Base-by-base conservation (phyloP, 2,329 filamentous ascomycete genomes). In the Colletotrichum cereale region DNA sequence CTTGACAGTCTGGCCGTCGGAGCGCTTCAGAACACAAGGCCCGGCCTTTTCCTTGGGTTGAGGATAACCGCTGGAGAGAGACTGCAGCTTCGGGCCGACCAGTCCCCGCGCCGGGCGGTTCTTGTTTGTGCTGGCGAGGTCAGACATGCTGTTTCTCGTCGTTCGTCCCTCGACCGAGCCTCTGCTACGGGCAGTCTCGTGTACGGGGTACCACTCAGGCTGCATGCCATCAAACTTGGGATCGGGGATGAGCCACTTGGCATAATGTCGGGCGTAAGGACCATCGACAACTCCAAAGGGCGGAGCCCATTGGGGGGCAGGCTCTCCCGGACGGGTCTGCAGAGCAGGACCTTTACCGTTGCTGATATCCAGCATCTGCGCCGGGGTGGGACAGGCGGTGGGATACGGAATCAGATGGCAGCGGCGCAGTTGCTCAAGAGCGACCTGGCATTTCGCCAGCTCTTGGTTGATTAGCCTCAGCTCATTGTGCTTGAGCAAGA, bases 391-490 rank as follows among this genome's bases (percentile, higher is more conserved):
- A 73, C 89, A 87, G 74, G 89, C 89, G 74, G 91, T 89, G 40
- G 96, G 95, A 80, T 95, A 98, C 5, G 96, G 96, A 76, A 97
- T 96, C 75, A 98, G 86, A 79, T 96, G 92, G 83, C 95, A 98
- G 72, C 96, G 91, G 76, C 96, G 93, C 74, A 99, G 86, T 83
- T 98, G 96, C 83, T 99, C 96, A 75, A 98, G 87, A 14, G 95
- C 94, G 74, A 95, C 86, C 84, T 98, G 95, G 79, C 95, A 98
- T 84, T 98, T 98, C 75, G 94, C 96, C 75, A 98, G 88, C 84
- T 98, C 96, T 82, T 97, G 95, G 79, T 98, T 94, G 81, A 98
- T 97, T 75, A 97, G 87, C 68, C 95, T 93, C 71, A 98, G 84
- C 84, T 99, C 96, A 78, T 96, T 91, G 82, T 99, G 96, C 86